Percentiles rank a stretch among this genome's conserved stretches.
Conservation (phyloP, 2,329 filamentous ascomycete genomes). For the Geoglossum cookeanum region DNA sequence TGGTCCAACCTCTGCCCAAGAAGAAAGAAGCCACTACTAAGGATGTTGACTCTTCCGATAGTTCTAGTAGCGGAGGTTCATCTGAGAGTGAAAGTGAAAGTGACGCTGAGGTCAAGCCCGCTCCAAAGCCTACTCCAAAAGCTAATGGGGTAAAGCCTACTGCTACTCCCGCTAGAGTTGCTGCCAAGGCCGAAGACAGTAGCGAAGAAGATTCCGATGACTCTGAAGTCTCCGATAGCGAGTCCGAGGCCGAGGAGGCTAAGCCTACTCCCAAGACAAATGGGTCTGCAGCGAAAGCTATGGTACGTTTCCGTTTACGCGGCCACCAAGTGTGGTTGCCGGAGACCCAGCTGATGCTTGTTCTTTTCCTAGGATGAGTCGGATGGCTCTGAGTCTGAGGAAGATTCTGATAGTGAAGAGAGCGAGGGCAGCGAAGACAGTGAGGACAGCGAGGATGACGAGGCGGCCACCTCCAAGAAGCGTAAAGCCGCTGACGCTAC, state of each 20-base stretch:
- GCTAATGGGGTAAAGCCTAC: slow-evolving; percentile 19
- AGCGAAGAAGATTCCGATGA: slow-evolving; percentile 9
- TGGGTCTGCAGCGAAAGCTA: slow-evolving; percentile 8
- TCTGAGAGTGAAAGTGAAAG: slow-evolving; percentile 4
- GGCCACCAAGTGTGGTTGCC: not conserved
- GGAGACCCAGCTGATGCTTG: not conserved
- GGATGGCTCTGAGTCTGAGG: slow-evolving; percentile 9
- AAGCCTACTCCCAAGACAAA: not conserved
- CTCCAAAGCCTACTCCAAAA: not conserved
- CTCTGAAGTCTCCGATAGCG: not conserved
- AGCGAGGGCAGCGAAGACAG: slow-evolving; percentile 10
- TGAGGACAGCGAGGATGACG: slow-evolving; percentile 15
- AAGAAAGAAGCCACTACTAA: slow-evolving; percentile 2
- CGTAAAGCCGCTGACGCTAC: slow-evolving; percentile 40
- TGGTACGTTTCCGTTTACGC: slow-evolving; percentile 5
- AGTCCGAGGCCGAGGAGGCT: not conserved
- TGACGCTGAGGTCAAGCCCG: slow-evolving; percentile 1
- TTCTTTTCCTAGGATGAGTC: slow-evolving; percentile 8
- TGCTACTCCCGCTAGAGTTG: slow-evolving; percentile 14
- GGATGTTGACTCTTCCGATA: slow-evolving; percentile 11
- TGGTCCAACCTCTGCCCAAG: slow-evolving; percentile 6
- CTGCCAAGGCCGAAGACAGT: slow-evolving; percentile 8
- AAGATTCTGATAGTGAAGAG: slow-evolving; percentile 4
- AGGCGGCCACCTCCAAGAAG: slow-evolving; percentile 36
- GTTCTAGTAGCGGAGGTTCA: slow-evolving; percentile 11